These are phyloP conservation scores for Gonapodya prolifera DNA, from an alignment of 192 early-diverging fungal genomes.

Conservation along the genomic window DNA sequence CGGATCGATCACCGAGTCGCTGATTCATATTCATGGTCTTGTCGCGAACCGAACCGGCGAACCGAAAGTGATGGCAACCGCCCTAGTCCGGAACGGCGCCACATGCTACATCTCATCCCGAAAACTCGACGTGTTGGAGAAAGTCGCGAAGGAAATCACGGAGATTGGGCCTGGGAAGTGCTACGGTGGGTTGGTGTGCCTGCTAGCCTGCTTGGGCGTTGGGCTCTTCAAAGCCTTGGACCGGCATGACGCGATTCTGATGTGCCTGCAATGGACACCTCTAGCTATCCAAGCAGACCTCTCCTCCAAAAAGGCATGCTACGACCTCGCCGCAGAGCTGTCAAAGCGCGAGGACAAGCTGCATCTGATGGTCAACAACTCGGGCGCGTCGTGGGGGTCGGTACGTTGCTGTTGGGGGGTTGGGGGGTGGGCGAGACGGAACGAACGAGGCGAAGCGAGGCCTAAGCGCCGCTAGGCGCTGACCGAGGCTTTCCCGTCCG, in stretches of 20 bases:
- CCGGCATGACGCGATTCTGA: no score
- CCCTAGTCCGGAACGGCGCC: not conserved
- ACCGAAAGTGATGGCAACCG: not conserved
- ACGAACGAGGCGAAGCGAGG: no score
- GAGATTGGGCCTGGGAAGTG: not conserved
- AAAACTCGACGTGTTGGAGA: not conserved
- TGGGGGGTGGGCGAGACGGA: no score
- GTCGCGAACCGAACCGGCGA: not conserved
- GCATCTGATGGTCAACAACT: conserved; percentile 4
- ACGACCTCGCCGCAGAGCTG: not conserved
- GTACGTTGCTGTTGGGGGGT: no score
- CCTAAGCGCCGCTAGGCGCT: no score
- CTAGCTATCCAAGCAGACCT: not conserved
- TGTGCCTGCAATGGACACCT: no score
- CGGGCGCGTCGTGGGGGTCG: not conserved
- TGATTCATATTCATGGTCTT: not conserved
- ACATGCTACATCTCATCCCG: not conserved
- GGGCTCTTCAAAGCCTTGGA: no score
- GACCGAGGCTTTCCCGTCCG: no score
- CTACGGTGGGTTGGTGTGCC: not conserved
- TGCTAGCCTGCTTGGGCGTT: no score
- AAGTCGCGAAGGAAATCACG: not conserved
- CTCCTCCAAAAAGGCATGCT: not conserved
- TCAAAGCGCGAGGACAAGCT: not conserved
- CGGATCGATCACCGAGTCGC: no score